A percentile compares a stretch with the other conserved stretches of the same genome.
Conservation (phyloP, 176 grass and related monocot genomes). For the Musa troglodytarum region DNA sequence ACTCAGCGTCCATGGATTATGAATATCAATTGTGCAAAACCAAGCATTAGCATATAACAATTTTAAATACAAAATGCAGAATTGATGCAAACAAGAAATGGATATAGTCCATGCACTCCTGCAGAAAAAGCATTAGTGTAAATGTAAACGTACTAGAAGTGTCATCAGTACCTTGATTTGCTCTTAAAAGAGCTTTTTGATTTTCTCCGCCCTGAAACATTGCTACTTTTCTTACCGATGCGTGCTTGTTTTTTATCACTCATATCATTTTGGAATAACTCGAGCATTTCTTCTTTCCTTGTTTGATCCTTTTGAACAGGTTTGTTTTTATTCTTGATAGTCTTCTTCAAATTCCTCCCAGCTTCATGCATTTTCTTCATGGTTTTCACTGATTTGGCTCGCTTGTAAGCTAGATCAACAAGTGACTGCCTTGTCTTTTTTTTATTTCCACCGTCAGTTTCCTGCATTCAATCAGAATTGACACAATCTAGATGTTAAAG, state of each 20-base stretch:
- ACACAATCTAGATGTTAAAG: background rate
- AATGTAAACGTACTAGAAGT: background rate
- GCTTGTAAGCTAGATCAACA: conserved; percentile 71
- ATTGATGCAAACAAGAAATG: background rate
- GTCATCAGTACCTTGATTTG: conserved; percentile 65
- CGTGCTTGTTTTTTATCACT: conserved; percentile 66
- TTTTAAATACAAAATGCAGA: too few relatives aligned
- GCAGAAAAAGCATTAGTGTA: background rate
- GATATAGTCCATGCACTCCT: background rate
- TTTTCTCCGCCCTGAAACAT: conserved; percentile 30
- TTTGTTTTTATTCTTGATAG: conserved; percentile 37
- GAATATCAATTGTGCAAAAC: too few relatives aligned
- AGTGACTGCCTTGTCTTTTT: conserved; percentile 49
- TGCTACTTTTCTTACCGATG: conserved; percentile 38
- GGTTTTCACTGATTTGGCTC: conserved; percentile 70
- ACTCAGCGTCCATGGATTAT: too few relatives aligned
- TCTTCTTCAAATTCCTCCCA: conserved; percentile 39
- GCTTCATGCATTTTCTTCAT: conserved; percentile 37
- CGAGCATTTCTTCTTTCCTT: conserved; percentile 82
- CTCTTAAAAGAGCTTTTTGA: conserved; percentile 90
- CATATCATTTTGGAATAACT: conserved; percentile 90
- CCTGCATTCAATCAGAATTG: conserved; percentile 4
- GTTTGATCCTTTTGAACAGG: conserved; percentile 34
- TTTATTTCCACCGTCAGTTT: conserved; percentile 44
- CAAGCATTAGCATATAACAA: too few relatives aligned